Conservation (phyloP, 1,284 basidiomycete genomes). For the Marasmius oreades region DNA sequence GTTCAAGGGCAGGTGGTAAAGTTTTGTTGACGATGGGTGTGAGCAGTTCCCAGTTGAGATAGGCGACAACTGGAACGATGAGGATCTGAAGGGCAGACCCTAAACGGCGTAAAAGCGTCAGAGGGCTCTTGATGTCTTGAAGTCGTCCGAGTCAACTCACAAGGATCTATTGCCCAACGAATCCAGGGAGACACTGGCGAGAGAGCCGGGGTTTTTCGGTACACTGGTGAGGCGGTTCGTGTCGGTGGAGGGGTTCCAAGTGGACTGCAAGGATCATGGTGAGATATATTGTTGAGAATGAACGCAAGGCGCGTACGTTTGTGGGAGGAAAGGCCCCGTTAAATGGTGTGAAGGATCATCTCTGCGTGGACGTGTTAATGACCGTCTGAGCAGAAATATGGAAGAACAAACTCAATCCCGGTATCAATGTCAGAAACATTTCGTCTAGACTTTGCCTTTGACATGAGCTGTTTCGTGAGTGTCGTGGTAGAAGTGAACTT, state of each 20-base stretch:
- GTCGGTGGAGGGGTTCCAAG: conserved; percentile 36
- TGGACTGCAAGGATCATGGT: conserved; percentile 20
- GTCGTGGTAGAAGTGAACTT: too few relatives aligned
- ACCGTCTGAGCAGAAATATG: neutral
- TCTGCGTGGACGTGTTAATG: conserved; percentile 25
- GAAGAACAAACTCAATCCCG: neutral
- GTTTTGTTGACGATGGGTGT: conserved; percentile 18
- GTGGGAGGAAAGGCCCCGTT: conserved; percentile 54
- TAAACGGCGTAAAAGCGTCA: conserved; percentile 25
- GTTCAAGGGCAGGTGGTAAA: neutral
- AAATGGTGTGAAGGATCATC: conserved; percentile 56
- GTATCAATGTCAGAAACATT: neutral
- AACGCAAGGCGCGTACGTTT: conserved; percentile 44
- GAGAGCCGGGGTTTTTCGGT: neutral
- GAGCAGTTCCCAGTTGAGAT: conserved; percentile 67
- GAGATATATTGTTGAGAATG: conserved; percentile 25
- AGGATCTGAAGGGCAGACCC: conserved; percentile 74
- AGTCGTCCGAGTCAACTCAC: conserved; percentile 49
- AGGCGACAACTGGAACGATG: conserved; percentile 68
- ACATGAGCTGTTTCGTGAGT: too few relatives aligned
- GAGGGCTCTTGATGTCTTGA: neutral
- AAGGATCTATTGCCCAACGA: conserved; percentile 75
- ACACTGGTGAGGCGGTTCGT: conserved; percentile 25
- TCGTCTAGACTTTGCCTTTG: too few relatives aligned
- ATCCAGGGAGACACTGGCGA: conserved; percentile 28